These are phyloP conservation scores for Linnemannia zychae DNA, from an alignment of 192 early-diverging fungal genomes.

Conservation along the genomic window DNA sequence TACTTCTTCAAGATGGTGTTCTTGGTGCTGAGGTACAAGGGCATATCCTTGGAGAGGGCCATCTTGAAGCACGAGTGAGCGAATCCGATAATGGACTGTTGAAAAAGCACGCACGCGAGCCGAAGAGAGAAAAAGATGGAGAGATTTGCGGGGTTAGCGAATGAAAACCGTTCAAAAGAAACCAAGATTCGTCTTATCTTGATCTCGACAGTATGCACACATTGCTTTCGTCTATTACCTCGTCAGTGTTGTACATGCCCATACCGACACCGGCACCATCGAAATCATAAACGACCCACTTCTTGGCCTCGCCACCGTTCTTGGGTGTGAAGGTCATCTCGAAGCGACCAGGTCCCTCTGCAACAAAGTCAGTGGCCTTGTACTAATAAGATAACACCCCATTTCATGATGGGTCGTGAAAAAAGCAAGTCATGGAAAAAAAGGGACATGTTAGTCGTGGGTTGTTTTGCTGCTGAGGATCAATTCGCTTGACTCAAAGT, in stretches of 20 bases:
- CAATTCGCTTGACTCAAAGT: not conserved
- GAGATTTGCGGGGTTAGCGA: constrained; percentile 4
- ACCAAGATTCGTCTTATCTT: not conserved
- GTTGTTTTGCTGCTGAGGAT: not conserved
- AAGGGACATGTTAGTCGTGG: not conserved
- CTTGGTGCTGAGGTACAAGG: constrained; percentile 98
- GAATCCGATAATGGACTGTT: constrained; percentile 89
- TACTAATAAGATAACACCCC: constrained; percentile 69
- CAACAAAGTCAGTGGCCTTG: constrained; percentile 96
- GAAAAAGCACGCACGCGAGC: not conserved
- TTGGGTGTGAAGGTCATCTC: constrained; percentile 92
- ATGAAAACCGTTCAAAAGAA: not conserved
- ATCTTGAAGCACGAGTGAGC: constrained; percentile 96
- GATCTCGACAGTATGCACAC: not conserved
- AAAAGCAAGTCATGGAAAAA: constrained; percentile 23
- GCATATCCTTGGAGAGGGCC: constrained; percentile 91
- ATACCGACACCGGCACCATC: constrained; percentile 89
- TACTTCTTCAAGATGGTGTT: constrained; percentile 98
- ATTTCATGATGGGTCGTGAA: not conserved
- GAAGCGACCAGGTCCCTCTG: constrained; percentile 89
- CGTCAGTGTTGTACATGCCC: constrained; percentile 96
- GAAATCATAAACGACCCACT: constrained; percentile 85
- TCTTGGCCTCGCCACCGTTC: constrained; percentile 73
- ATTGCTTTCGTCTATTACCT: constrained; percentile 44
- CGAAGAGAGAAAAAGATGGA: not conserved